Percentiles rank a stretch among this genome's conserved stretches.
Conservation (phyloP, 768 basidiomycete genomes). For the Obba rivulosa region DNA sequence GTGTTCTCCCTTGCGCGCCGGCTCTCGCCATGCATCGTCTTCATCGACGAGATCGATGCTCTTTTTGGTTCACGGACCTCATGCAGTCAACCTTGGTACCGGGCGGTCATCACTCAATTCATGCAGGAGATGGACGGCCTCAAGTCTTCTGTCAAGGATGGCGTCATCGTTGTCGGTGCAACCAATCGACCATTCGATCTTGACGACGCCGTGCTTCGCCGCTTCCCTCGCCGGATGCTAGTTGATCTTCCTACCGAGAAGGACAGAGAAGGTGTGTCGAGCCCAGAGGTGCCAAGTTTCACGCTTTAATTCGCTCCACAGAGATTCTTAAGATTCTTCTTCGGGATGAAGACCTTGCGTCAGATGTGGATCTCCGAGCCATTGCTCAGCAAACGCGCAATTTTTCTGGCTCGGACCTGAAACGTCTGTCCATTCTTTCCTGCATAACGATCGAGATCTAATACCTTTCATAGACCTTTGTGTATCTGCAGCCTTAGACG, state of each 20-base stretch:
- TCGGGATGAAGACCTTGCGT: slow-evolving; percentile 67
- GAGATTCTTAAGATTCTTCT: slow-evolving; percentile 86
- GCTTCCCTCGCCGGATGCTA: slow-evolving; percentile 79
- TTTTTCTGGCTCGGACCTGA: slow-evolving; percentile 93
- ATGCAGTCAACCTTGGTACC: slow-evolving; percentile 74
- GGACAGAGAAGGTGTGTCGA: slow-evolving; percentile 69
- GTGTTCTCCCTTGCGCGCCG: slow-evolving; percentile 84
- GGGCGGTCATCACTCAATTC: slow-evolving; percentile 86
- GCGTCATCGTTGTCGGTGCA: slow-evolving; percentile 88
- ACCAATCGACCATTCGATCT: slow-evolving; percentile 90
- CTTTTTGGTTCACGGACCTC: slow-evolving; percentile 87
- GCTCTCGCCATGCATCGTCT: slow-evolving; percentile 87
- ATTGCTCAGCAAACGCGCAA: slow-evolving; percentile 72
- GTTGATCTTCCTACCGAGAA: slow-evolving; percentile 85
- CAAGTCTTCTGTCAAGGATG: slow-evolving; percentile 70
- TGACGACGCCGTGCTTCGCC: slow-evolving; percentile 87
- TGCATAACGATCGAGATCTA: too few species aligned
- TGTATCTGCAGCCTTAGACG: slow-evolving; percentile 87
- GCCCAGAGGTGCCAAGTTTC: neutral
- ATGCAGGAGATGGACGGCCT: slow-evolving; percentile 98
- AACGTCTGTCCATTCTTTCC: slow-evolving; percentile 83
- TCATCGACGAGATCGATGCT: slow-evolving; percentile 93
- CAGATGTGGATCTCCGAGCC: slow-evolving; percentile 55
- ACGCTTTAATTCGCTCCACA: slow-evolving; percentile 22
- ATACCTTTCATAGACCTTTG: slow-evolving; percentile 61